Evolutionary conservation across 2,329 filamentous ascomycete species (phyloP).

Genomic region (Phialophora macrospora): DNA sequence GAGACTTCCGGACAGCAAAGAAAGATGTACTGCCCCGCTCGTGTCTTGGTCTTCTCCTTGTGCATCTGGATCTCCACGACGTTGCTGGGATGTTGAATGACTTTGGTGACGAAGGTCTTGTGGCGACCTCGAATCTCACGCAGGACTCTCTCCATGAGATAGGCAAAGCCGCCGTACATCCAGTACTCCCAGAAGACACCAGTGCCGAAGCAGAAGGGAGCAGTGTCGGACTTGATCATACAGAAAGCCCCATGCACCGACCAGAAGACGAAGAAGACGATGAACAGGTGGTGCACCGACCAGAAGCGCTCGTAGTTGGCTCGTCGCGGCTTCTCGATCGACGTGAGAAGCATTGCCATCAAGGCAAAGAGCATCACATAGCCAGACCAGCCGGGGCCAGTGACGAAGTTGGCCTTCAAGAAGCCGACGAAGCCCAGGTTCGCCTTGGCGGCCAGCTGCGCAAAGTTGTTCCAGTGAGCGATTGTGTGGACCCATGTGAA

Average conservation of each 20-base stretch:
- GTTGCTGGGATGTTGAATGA: slow-evolving; percentile 86
- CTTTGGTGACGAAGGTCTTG: slow-evolving; percentile 85
- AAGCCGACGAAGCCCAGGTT: slow-evolving; percentile 78
- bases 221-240: slow-evolving; percentile 85
- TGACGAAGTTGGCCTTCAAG: slow-evolving; percentile 75
- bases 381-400: slow-evolving; percentile 82
- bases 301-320: slow-evolving; percentile 89
- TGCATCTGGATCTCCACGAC: slow-evolving; percentile 92
- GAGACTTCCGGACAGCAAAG: slow-evolving; percentile 85
- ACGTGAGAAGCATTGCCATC: slow-evolving; percentile 78
- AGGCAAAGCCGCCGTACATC: slow-evolving; percentile 81
- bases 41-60: slow-evolving; percentile 82
- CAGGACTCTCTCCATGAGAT: slow-evolving; percentile 77
- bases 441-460: slow-evolving; percentile 74
- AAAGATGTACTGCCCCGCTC: slow-evolving; percentile 81
- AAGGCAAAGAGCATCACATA: slow-evolving; percentile 81
- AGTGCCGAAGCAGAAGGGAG: slow-evolving; percentile 75
- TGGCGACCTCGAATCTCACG: slow-evolving; percentile 79
- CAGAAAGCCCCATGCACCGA: slow-evolving; percentile 87
- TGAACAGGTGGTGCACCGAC: slow-evolving; percentile 87
- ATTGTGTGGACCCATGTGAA: slow-evolving; percentile 86
- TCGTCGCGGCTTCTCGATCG: slow-evolving; percentile 75
- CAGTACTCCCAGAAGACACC: slow-evolving; percentile 91
- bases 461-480: slow-evolving; percentile 87
- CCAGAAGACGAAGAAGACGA: slow-evolving; percentile 90